Conservation (phyloP, 257 asterid genomes). For the Ehretia macrophylla region DNA sequence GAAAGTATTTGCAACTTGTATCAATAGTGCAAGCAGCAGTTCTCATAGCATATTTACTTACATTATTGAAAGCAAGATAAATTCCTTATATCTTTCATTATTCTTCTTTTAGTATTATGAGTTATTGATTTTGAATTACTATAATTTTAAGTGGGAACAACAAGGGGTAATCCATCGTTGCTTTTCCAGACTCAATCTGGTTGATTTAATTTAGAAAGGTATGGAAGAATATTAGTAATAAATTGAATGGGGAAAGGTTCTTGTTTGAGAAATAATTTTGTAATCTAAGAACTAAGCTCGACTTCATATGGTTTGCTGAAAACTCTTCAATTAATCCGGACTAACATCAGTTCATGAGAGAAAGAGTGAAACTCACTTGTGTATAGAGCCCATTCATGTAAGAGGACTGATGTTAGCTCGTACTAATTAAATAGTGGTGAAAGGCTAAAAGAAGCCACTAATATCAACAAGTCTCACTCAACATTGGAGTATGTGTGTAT, state of each 20-base stretch:
- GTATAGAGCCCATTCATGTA: no score
- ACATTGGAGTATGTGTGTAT: conserved; percentile 77
- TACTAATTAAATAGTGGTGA: no score
- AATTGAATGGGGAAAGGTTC: not conserved
- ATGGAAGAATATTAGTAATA: conserved; percentile 9
- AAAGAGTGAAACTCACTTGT: no score
- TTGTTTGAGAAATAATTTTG: conserved; percentile 2
- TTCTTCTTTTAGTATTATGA: conserved; percentile 9
- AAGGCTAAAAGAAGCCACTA: conserved; percentile 92
- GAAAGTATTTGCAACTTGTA: conserved; percentile 95
- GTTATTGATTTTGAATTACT: conserved; percentile 9
- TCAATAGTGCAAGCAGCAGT: conserved; percentile 98
- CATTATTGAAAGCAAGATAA: conserved; percentile 86
- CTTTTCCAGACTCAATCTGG: conserved; percentile 92
- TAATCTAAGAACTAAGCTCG: not conserved
- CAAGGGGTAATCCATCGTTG: conserved; percentile 90
- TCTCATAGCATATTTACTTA: conserved; percentile 98
- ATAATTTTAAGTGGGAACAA: conserved; percentile 66
- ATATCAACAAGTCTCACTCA: conserved; percentile 95
- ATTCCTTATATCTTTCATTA: conserved; percentile 8
- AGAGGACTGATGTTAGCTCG: no score
- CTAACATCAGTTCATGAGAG: no score
- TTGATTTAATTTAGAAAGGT: conserved; percentile 98
- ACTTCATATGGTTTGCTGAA: conserved; percentile 49
- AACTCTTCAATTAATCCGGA: no score